A percentile compares a stretch with the other conserved stretches of the same genome.
These are phyloP conservation scores for Corniculantispora saksenae DNA, from an alignment of 2,329 filamentous ascomycete genomes.

Conservation along the genomic window DNA sequence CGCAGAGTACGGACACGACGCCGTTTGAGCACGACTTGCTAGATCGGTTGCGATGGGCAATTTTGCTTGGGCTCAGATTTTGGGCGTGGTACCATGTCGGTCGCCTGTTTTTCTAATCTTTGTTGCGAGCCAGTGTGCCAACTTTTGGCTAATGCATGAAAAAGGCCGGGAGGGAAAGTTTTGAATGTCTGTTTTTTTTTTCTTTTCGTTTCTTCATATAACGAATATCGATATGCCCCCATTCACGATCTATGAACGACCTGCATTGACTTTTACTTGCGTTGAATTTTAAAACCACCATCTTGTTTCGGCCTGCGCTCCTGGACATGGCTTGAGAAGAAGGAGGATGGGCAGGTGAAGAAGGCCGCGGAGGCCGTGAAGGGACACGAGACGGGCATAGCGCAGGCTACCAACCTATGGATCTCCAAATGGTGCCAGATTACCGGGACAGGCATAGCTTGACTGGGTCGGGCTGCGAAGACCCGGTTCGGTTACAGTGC, in stretches of 20 bases:
- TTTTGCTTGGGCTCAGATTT: background rate
- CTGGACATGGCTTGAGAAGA: background rate
- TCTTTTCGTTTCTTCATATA: constrained; percentile 2
- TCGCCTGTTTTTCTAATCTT: background rate
- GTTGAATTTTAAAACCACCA: background rate
- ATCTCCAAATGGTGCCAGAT: too few species aligned
- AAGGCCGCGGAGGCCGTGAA: background rate
- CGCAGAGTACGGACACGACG: background rate
- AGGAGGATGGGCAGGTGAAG: background rate
- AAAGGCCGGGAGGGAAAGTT: background rate
- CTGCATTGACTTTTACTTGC: constrained; percentile 1
- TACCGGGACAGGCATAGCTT: too few species aligned
- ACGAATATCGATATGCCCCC: constrained; percentile 17
- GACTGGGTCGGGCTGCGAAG: too few species aligned
- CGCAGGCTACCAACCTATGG: too few species aligned
- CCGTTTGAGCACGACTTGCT: background rate
- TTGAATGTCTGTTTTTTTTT: constrained; percentile 7
- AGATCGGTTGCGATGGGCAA: background rate
- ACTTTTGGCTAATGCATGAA: constrained; percentile 5
- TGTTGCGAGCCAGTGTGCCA: background rate
- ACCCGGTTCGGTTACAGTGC: too few species aligned
- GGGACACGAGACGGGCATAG: too few species aligned
- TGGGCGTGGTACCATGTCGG: background rate
- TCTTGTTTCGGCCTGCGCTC: background rate
- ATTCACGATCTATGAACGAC: constrained; percentile 6